Conservation (phyloP, 78 protist species). For the Planoprotostelium fungivorum region DNA sequence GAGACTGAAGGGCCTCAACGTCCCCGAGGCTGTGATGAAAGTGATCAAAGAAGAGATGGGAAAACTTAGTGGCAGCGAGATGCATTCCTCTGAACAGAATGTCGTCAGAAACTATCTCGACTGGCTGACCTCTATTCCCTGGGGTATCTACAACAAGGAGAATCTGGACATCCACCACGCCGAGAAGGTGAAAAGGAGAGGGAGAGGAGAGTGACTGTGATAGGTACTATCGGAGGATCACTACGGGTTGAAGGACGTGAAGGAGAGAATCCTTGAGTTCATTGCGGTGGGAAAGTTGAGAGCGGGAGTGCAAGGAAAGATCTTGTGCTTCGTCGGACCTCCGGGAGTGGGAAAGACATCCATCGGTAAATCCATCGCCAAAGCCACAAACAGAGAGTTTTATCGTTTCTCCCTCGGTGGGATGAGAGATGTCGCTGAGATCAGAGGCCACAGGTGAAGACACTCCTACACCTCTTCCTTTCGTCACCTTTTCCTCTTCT, state of each 20-base stretch:
- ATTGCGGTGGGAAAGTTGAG: slow-evolving; percentile 81
- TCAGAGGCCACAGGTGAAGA: slow-evolving; percentile 90
- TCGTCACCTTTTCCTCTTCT: no score
- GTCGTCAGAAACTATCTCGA: slow-evolving; percentile 93
- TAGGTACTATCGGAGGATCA: slow-evolving; percentile 71
- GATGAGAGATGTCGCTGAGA: slow-evolving; percentile 86
- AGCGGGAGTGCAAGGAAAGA: slow-evolving; percentile 82
- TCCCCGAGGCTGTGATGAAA: slow-evolving; percentile 3
- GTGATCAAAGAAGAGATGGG: slow-evolving; percentile 50
- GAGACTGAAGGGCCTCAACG: neutral
- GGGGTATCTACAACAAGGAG: slow-evolving; percentile 75
- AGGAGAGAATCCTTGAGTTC: slow-evolving; percentile 90
- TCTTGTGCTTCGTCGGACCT: slow-evolving; percentile 93
- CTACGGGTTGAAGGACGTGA: slow-evolving; percentile 87
- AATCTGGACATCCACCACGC: slow-evolving; percentile 30
- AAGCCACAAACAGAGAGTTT: slow-evolving; percentile 69
- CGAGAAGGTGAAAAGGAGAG: neutral
- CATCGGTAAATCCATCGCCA: slow-evolving; percentile 85
- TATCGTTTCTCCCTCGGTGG: slow-evolving; percentile 95
- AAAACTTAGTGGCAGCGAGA: slow-evolving; percentile 26
- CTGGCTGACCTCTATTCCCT: slow-evolving; percentile 89
- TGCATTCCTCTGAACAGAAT: slow-evolving; percentile 75
- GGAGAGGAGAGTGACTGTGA: no score
- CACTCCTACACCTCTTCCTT: no score
- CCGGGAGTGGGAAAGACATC: slow-evolving; percentile 91